These are phyloP conservation scores for Ophioceras dolichostomum DNA, from an alignment of 2,329 filamentous ascomycete species.

Conservation along the genomic window DNA sequence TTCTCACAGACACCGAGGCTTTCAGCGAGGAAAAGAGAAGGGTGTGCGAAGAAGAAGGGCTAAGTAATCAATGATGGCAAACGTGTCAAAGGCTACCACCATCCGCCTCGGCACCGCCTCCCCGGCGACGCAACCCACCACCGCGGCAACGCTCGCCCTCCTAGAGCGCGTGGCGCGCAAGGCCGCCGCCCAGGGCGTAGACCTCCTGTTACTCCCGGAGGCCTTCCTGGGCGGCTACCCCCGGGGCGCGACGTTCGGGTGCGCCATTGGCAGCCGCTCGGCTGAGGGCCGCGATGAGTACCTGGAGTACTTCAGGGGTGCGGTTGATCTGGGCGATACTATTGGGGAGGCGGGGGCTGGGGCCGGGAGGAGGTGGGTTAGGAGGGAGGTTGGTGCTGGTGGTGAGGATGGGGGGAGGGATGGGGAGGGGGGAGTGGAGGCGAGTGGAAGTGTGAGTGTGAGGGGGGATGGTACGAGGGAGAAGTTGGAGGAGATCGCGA, in stretches of 20 bases:
- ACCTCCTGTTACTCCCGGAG: constrained; percentile 82
- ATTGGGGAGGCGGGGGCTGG: constrained; percentile 45
- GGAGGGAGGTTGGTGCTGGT: constrained; percentile 38
- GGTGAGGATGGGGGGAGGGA: constrained; percentile 14
- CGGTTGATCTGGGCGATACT: constrained; percentile 77
- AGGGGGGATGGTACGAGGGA: constrained; percentile 56
- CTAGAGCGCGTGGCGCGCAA: constrained; percentile 49
- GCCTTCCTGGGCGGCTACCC: constrained; percentile 90
- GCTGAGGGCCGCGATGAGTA: constrained; percentile 69
- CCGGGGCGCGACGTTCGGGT: constrained; percentile 67
- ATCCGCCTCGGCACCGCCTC: constrained; percentile 45
- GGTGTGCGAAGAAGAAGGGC: too few species aligned
- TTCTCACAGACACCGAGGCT: too few species aligned
- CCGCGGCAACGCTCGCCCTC: constrained; percentile 48
- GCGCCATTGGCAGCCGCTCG: constrained; percentile 56
- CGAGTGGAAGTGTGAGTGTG: constrained; percentile 9
- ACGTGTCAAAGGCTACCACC: constrained; percentile 6
- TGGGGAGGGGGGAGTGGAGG: constrained; percentile 21
- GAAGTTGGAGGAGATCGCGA: constrained; percentile 61
- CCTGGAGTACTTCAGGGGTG: constrained; percentile 63
- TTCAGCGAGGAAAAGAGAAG: too few species aligned
- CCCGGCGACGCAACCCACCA: constrained; percentile 36
- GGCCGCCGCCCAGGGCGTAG: constrained; percentile 42
- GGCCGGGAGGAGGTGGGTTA: constrained; percentile 61
- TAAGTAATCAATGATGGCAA: too few species aligned